Base-by-base conservation (phyloP, 2,329 filamentous ascomycete species). In the Cercospora sojina region DNA sequence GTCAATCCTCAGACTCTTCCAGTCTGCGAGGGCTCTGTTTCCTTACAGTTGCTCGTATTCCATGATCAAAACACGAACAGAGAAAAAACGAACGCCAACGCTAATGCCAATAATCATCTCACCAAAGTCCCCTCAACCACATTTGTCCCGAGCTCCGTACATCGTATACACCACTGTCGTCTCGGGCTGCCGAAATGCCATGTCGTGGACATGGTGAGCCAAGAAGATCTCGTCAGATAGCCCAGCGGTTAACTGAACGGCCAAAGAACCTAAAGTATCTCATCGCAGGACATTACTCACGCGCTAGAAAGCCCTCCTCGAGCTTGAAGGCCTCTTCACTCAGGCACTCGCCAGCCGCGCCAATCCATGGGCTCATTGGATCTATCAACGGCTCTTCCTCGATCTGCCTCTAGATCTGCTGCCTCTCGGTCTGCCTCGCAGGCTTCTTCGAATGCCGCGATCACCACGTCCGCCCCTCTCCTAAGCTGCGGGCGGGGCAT, bases 401-500 rank as follows among this genome's bases (percentile, higher is more conserved):
- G 43, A 13, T 23, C 18, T 49, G 43, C 43, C 43, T 23, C 18
- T 23, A 7, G 18, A 49, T 23, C 43, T 49, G 10, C 43, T 49
- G 43, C 18, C 18, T 49, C 43, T 49, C 43, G 43, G 43, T 23
- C 43, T 49, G 18, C 43, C 35, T 41, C 35, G 35, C 35, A 7
- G 35, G 35, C 35, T 41, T 6, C 35, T 20, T 49, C 43, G 43
- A 49, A 25, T 13, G 9, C 43, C 20, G 10, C 43, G 43, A 12
- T 49, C 20, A 16, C 43, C 43, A 6, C 43, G 20, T 49, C 43
- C 43, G 4, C 43, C 9, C 9, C 43, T 49, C 43, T 49, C 43
- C 43, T 49, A 62, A 25, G 60, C 60, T 6, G 60, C 60, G 12
- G 60, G 60, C 60, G 47, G 59, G 10, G 35, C 27, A 35, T 67